Percentiles rank a stretch among this genome's conserved stretches.
Evolutionary conservation across 1,139 yeast genomes (phyloP).

Genomic region (Taiozyma sp.): DNA sequence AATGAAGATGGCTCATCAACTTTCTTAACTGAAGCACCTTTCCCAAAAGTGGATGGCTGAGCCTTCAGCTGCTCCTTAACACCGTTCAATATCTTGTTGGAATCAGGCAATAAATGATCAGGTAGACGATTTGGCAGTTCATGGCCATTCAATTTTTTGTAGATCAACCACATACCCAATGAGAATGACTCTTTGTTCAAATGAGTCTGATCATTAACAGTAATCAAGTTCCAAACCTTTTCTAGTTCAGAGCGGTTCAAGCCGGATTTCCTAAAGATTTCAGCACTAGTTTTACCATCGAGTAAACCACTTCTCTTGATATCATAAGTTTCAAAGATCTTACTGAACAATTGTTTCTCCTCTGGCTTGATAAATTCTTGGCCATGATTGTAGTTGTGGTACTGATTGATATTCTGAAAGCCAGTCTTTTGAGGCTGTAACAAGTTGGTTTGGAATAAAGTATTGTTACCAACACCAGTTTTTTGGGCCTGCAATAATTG

Average conservation of each 20-base stretch:
- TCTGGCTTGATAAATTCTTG: constrained; percentile 56
- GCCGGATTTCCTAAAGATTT: constrained; percentile 87
- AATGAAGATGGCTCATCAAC: constrained; percentile 7
- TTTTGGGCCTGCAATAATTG: constrained; percentile 31
- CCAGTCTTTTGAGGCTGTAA: constrained; percentile 46
- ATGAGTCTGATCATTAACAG: constrained; percentile 62
- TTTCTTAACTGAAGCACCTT: constrained; percentile 28
- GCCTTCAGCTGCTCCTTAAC: constrained; percentile 54
- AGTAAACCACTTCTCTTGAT: constrained; percentile 59
- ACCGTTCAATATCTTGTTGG: constrained; percentile 54
- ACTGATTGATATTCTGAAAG: constrained; percentile 36
- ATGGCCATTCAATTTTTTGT: constrained; percentile 68
- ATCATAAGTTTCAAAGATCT: constrained; percentile 87
- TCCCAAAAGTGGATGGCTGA: constrained; percentile 13
- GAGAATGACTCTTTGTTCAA: constrained; percentile 75
- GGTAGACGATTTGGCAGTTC: constrained; percentile 72
- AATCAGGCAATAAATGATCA: constrained; percentile 71
- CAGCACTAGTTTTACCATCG: constrained; percentile 82
- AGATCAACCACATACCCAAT: constrained; percentile 80
- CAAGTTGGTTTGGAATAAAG: constrained; percentile 64
- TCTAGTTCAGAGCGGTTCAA: constrained; percentile 82
- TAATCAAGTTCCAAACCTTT: constrained; percentile 83
- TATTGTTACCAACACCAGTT: constrained; percentile 30
- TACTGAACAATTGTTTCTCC: constrained; percentile 82
- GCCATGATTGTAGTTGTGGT: constrained; percentile 39